A percentile compares a stretch with the other conserved stretches of the same genome.
Conservation (phyloP, 768 basidiomycete species). For the Hydnomerulius pinastri region DNA sequence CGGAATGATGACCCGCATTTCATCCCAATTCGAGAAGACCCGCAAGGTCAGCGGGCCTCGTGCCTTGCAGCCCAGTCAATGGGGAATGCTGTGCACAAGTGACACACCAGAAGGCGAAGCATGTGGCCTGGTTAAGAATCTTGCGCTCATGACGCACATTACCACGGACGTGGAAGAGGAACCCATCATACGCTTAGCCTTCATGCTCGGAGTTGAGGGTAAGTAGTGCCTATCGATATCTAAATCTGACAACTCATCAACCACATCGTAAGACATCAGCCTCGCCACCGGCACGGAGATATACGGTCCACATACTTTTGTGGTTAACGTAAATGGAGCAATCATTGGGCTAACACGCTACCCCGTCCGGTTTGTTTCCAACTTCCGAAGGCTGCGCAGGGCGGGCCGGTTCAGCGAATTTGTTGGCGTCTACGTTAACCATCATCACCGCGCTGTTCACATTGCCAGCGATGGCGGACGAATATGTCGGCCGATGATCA, state of each 20-base stretch:
- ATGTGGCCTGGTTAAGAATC: conserved; percentile 96
- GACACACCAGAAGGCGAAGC: conserved; percentile 99
- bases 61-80: conserved; percentile 96
- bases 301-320: conserved; percentile 88
- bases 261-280: conserved; percentile 69
- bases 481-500: conserved; percentile 97
- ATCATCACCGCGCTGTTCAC: conserved; percentile 92
- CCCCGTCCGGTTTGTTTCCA: conserved; percentile 81
- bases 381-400: conserved; percentile 90
- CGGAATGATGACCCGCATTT: conserved; percentile 99
- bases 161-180: conserved; percentile 98
- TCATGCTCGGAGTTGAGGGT: conserved; percentile 98
- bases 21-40: conserved; percentile 99
- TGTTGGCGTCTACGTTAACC: conserved; percentile 93
- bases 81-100: conserved; percentile 97
- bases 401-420: conserved; percentile 94
- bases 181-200: conserved; percentile 85
- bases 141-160: conserved; percentile 99
- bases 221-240: conserved; percentile 20
- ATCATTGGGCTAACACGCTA: conserved; percentile 91
- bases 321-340: conserved; percentile 96
- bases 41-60: conserved; percentile 97
- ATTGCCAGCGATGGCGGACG: conserved; percentile 97
- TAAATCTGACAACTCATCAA: conserved; percentile 13
- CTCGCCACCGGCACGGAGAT: conserved; percentile 94